Base-by-base conservation (phyloP, 2,329 filamentous ascomycete genomes). In the Cercospora sp. region DNA sequence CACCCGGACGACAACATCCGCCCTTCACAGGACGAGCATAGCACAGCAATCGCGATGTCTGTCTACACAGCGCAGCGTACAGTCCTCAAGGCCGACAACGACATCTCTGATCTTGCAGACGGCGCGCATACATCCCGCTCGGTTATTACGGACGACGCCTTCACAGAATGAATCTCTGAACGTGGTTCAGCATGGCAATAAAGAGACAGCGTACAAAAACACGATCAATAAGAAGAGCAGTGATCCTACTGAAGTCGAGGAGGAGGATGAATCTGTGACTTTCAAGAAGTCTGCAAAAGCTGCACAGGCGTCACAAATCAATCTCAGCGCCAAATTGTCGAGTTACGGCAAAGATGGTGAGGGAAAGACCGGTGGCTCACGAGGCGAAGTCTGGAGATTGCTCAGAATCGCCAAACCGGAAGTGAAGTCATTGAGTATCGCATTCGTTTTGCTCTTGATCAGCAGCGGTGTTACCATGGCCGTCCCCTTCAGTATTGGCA, bases 381-480 rank as follows among this genome's bases (percentile, higher is more conserved):
- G 89, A 70, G 83, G 83, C 12, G 95, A 99, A 80, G 88, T 98
- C 73, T 91, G 89, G 89, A 88, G 95, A 62, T 83, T 99, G 75
- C 86, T 99, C 78, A 93, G 90, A 80, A 95, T 99, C 77, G 95
- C 95, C 12, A 86, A 88, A 65, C 94, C 94, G 2, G 95, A 99
- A 82, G 82, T 91, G 31, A 90, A 85, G 77, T 91, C 91, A 80
- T 88, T 99, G 16, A 85, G 84, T n/a, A 75, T 91, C 71, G 96
- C 96, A 3, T 94, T 98, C 78, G 79, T 91, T 65, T 91, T 97
- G 77, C 85, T 99, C 61, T 85, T 99, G 67, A 85, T 97, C 70
- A 97, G 94, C 16, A 98, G 94, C 3, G 87, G 89, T 62, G 93
- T 99, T 73, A 97, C 94, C 66, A 97, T 99, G 91, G 94, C 93